Evolutionary conservation across 2,329 filamentous ascomycete species (phyloP).

Genomic region (Paecilomyces fulvus): DNA sequence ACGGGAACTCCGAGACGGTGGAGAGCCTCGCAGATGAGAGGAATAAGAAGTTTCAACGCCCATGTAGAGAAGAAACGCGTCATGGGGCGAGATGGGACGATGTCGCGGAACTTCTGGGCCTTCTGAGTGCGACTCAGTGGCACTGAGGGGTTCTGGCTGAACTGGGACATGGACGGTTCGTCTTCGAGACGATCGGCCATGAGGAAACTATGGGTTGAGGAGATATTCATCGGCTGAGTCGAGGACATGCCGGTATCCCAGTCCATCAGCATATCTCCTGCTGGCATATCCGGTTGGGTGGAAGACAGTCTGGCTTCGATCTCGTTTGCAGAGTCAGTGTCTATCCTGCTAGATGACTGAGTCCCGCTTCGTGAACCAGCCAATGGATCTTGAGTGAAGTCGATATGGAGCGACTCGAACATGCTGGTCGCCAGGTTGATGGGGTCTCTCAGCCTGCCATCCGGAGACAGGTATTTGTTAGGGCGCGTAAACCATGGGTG

Average conservation of each 20-base stretch:
- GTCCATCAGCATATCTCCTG: slow-evolving; percentile 69
- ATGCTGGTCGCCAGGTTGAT: slow-evolving; percentile 86
- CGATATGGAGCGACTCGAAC: slow-evolving; percentile 83
- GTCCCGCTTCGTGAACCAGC: slow-evolving; percentile 35
- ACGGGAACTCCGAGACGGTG: slow-evolving; percentile 78
- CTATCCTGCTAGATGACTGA: slow-evolving; percentile 61
- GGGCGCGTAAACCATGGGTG: slow-evolving; percentile 90
- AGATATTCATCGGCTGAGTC: slow-evolving; percentile 38
- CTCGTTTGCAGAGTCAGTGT: slow-evolving; percentile 37
- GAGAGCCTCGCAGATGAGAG: slow-evolving; percentile 70
- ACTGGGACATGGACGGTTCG: slow-evolving; percentile 77
- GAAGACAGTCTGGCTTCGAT: slow-evolving; percentile 53
- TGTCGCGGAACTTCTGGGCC: slow-evolving; percentile 80
- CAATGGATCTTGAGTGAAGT: slow-evolving; percentile 64
- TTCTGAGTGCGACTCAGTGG: slow-evolving; percentile 81
- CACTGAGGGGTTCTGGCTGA: slow-evolving; percentile 68
- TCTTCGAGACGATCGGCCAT: slow-evolving; percentile 63
- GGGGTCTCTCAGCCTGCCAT: slow-evolving; percentile 69
- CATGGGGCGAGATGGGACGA: slow-evolving; percentile 77
- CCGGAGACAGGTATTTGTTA: slow-evolving; percentile 66
- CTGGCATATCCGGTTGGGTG: slow-evolving; percentile 77
- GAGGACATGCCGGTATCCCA: slow-evolving; percentile 57
- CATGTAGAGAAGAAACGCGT: slow-evolving; percentile 88
- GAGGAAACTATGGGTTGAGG: slow-evolving; percentile 30
- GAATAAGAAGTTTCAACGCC: slow-evolving; percentile 64